Percentiles rank a stretch among this genome's conserved stretches.
phyloP scores from a whole-genome alignment of 768 basidiomycete species.

The Fibroporia radiculosa region DNA sequence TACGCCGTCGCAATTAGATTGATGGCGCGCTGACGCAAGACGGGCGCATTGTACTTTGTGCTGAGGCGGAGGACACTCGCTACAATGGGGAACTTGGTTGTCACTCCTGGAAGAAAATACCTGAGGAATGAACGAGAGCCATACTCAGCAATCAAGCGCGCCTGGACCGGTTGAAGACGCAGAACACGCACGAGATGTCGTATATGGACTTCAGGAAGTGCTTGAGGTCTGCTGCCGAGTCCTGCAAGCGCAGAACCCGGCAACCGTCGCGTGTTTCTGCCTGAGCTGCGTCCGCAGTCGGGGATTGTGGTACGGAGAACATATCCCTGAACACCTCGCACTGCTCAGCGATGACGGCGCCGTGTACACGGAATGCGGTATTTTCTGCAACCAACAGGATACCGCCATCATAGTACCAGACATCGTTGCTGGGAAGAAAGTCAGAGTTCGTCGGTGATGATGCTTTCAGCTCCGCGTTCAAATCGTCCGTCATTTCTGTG shows the following conservation, averaged over 20 bases:
- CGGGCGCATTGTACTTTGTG: slow-evolving; percentile 14
- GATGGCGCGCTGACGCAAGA: slow-evolving; percentile 11
- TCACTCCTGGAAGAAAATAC: slow-evolving; percentile 1
- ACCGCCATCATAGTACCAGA: slow-evolving; percentile 22
- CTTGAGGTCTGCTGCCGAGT: slow-evolving; percentile 4
- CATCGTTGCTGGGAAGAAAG: slow-evolving; percentile 6
- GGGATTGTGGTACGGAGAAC: slow-evolving; percentile 16
- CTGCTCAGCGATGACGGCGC: slow-evolving; percentile 9
- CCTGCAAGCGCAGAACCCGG: slow-evolving; percentile 7
- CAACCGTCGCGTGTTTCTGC: slow-evolving; percentile 6
- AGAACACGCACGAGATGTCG: slow-evolving; percentile 2
- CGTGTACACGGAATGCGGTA: slow-evolving; percentile 19
- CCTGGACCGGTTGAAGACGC: not conserved
- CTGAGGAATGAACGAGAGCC: too few species aligned
- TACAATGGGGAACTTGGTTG: slow-evolving; percentile 5
- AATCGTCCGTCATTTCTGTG: too few species aligned
- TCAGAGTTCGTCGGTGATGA: not conserved
- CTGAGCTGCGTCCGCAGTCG: not conserved
- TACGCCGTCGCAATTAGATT: slow-evolving; percentile 12
- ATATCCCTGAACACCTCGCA: slow-evolving; percentile 15
- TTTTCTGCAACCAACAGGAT: slow-evolving; percentile 17
- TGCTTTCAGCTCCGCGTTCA: not conserved
- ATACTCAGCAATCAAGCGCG: not conserved
- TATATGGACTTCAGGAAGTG: slow-evolving; percentile 10
- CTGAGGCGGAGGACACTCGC: slow-evolving; percentile 13